phyloP scores from a whole-genome alignment of 176 grass and related monocot genomes.

The Aegilops umbellulata region DNA sequence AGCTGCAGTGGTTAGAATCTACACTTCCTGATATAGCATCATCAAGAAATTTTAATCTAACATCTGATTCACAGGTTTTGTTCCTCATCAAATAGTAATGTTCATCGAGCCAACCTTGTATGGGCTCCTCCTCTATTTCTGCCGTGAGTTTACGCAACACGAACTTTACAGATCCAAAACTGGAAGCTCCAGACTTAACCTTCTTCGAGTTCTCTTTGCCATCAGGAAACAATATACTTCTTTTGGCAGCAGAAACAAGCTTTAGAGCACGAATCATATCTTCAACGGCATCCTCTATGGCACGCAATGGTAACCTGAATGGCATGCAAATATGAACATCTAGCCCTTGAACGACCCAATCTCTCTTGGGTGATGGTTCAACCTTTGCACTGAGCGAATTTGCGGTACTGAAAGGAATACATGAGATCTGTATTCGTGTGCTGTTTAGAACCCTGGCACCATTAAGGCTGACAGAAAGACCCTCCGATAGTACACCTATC shows the following conservation, averaged over 20 bases:
- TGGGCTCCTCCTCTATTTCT: constrained; percentile 97
- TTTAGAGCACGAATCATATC: constrained; percentile 89
- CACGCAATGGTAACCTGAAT: constrained; percentile 87
- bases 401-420: constrained; percentile 58
- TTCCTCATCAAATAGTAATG: constrained; percentile 96
- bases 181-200: constrained; percentile 51
- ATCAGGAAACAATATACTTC: constrained; percentile 53
- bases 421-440: constrained; percentile 87
- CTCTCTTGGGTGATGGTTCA: constrained; percentile 57
- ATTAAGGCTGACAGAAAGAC: constrained; percentile 84
- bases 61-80: constrained; percentile 73
- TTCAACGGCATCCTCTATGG: constrained; percentile 95
- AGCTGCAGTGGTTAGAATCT: constrained; percentile 43
- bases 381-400: constrained; percentile 56
- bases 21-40: constrained; percentile 57
- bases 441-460: constrained; percentile 89
- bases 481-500: constrained; percentile 91
- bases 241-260: constrained; percentile 84
- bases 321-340: constrained; percentile 98
- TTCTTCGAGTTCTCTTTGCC: constrained; percentile 67
- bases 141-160: constrained; percentile 77
- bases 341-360: constrained; percentile 90
- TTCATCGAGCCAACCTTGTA: constrained; percentile 98
- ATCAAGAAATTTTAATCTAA: constrained; percentile 86
- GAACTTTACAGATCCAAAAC: constrained; percentile 89